Conservation (phyloP, 2,329 filamentous ascomycete genomes). For the Stagonosporopsis chrysanthemi region DNA sequence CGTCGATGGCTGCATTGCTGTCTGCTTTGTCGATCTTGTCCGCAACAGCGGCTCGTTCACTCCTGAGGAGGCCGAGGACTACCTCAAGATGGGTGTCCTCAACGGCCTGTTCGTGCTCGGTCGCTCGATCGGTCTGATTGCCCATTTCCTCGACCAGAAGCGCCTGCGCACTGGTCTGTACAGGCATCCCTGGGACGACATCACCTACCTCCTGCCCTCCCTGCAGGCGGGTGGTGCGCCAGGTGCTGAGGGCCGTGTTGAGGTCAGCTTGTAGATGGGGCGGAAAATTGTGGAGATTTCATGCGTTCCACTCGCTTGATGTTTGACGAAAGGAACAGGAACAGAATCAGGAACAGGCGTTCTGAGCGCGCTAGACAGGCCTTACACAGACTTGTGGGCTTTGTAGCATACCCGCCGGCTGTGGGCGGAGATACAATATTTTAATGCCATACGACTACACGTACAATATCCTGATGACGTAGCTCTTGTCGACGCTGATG, state of each 20-base stretch:
- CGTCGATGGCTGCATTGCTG: constrained; percentile 96
- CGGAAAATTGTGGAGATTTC: constrained; percentile 35
- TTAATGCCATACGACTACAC: constrained; percentile 38
- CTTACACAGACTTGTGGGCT: constrained; percentile 29
- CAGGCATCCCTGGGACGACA: constrained; percentile 85
- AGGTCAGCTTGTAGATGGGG: constrained; percentile 49
- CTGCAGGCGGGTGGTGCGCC: constrained; percentile 47
- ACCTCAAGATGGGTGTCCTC: constrained; percentile 98
- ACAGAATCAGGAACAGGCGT: constrained; percentile 30
- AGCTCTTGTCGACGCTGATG: no score
- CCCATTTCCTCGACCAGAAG: constrained; percentile 99
- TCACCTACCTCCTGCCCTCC: constrained; percentile 52
- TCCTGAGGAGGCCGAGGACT: constrained; percentile 95
- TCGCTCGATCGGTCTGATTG: constrained; percentile 97
- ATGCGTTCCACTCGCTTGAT: constrained; percentile 36
- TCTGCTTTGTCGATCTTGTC: constrained; percentile 97
- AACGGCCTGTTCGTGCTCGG: constrained; percentile 99
- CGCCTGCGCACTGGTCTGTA: constrained; percentile 96
- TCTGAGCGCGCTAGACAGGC: constrained; percentile 42
- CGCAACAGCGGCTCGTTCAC: constrained; percentile 98
- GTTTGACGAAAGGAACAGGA: constrained; percentile 22
- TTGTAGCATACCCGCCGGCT: constrained; percentile 44
- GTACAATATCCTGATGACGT: neutral
- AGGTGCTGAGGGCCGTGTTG: constrained; percentile 52
- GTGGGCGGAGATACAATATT: constrained; percentile 42